A percentile compares a stretch with the other conserved stretches of the same genome.
Evolutionary conservation across 2,329 filamentous ascomycete genomes (phyloP).

Genomic region (Plectosphaerella cucumerina): DNA sequence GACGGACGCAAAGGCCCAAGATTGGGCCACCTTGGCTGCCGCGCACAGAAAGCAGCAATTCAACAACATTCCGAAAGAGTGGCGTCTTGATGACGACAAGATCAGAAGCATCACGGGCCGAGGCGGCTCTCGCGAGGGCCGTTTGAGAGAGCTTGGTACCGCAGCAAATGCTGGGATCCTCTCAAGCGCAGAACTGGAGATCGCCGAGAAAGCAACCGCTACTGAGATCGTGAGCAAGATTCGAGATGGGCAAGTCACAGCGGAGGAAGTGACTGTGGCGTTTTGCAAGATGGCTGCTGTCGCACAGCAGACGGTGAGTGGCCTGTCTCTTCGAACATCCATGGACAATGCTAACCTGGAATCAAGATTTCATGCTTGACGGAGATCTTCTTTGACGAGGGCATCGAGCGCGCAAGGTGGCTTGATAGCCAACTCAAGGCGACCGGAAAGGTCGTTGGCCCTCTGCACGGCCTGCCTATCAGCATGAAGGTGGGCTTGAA

Average conservation of each 20-base stretch:
- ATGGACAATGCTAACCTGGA: not conserved
- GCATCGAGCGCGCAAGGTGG: constrained; percentile 34
- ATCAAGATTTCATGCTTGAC: constrained; percentile 32
- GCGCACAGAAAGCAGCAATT: constrained; percentile 7
- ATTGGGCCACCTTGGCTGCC: constrained; percentile 10
- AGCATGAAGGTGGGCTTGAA: constrained; percentile 18
- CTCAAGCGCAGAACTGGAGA: constrained; percentile 15
- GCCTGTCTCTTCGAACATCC: not conserved
- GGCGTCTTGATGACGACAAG: constrained; percentile 5
- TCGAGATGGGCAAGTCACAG: constrained; percentile 11
- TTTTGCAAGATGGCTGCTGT: constrained; percentile 22
- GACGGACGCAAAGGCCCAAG: not conserved
- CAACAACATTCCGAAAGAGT: constrained; percentile 9
- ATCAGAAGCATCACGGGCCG: constrained; percentile 4
- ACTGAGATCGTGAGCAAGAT: constrained; percentile 12
- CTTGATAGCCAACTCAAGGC: constrained; percentile 38
- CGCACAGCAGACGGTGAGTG: constrained; percentile 18
- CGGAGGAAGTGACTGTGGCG: constrained; percentile 18
- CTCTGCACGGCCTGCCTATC: constrained; percentile 58
- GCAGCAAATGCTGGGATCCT: constrained; percentile 9
- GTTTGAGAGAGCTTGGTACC: constrained; percentile 6
- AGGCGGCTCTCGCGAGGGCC: constrained; percentile 8
- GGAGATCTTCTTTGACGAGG: constrained; percentile 46
- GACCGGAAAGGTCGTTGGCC: constrained; percentile 43
- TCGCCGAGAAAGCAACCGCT: constrained; percentile 14